Evolutionary conservation across 1,139 yeast species (phyloP), one percentile per base, ranked within the genome.

Genomic region (Suhomyces taliae): DNA sequence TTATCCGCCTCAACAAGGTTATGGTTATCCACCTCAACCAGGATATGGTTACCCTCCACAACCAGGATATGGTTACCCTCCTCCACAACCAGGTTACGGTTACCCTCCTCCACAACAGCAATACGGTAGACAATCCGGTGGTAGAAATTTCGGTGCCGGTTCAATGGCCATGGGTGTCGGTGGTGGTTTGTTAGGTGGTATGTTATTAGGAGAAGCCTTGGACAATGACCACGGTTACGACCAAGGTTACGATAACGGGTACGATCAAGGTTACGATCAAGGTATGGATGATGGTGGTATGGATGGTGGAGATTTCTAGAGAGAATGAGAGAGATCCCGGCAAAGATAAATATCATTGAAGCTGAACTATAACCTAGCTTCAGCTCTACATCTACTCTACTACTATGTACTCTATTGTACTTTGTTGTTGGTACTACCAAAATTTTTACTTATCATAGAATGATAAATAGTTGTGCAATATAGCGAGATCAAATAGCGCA

Each of bases 101-200:
- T 45, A 53, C 44, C 62, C 60, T 2, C 54, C 57, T 39, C 55
- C 52, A n/a, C 61, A 55, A 10, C 64, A 56, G 43, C 60, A 57
- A 31, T 54, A 59, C 41, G 57, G 56, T 40, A 62, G 53, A 14
- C 70, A 60, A 53, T 67, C 59, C 37, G 57, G 57, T 26, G 60
- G 48, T 29, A 43, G 44, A 52, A 69, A 74, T 14, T 58, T 67
- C 44, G 71, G 61, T 4, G 61, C 73, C 42, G 77, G 82, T 12
- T 80, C 83, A 34, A 59, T 81, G 69, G 82, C 86, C 29, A 64
- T 85, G 60, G 96, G 95, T 56, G 85, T 83, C 0, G 95, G 93
- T 55, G 93, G 87, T 31, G 96, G 96, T 66, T 61, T 87, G 47
- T 66, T 87, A 7, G 95, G 95, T 48, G 95, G 95, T 50, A 69